A percentile compares a stretch with the other conserved stretches of the same genome.
Conservation (phyloP, 2,329 filamentous ascomycete genomes). For the Mariannaea elegans region DNA sequence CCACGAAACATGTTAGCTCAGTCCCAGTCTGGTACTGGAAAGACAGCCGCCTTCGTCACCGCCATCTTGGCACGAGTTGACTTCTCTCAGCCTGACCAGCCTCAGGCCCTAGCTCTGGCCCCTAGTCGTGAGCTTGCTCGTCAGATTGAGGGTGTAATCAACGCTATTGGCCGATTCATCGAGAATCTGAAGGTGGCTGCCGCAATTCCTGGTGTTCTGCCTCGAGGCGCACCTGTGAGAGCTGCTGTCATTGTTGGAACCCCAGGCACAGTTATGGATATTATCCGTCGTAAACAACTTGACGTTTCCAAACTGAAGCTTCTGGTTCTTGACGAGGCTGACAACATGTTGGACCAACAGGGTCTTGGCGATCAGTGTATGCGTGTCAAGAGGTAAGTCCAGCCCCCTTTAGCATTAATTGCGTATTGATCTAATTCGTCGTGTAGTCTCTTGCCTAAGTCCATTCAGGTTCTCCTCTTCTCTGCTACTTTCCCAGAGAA, state of each 20-base stretch:
- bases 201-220: slow-evolving; percentile 81
- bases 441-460: slow-evolving; percentile 73
- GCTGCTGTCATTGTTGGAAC: slow-evolving; percentile 90
- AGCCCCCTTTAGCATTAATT: background rate
- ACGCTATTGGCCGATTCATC: slow-evolving; percentile 85
- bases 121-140: slow-evolving; percentile 94
- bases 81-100: slow-evolving; percentile 70
- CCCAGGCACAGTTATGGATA: slow-evolving; percentile 89
- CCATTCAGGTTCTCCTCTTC: slow-evolving; percentile 90
- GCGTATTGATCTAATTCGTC: slow-evolving; percentile 42
- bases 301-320: slow-evolving; percentile 77
- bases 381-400: slow-evolving; percentile 79
- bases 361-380: slow-evolving; percentile 95
- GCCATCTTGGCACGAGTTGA: slow-evolving; percentile 91
- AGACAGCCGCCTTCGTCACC: slow-evolving; percentile 95
- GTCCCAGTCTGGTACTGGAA: slow-evolving; percentile 98
- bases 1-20: slow-evolving; percentile 95
- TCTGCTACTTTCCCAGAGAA: slow-evolving; percentile 92
- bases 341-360: slow-evolving; percentile 98
- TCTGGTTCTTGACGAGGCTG: slow-evolving; percentile 93
- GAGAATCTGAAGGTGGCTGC: slow-evolving; percentile 78
- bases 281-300: slow-evolving; percentile 80
- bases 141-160: slow-evolving; percentile 89
- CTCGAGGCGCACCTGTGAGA: slow-evolving; percentile 73
- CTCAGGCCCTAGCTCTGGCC: slow-evolving; percentile 89